A percentile compares a stretch with the other conserved stretches of the same genome.
phyloP scores from a whole-genome alignment of 1,139 yeast species.

The Diutina siamensis region DNA sequence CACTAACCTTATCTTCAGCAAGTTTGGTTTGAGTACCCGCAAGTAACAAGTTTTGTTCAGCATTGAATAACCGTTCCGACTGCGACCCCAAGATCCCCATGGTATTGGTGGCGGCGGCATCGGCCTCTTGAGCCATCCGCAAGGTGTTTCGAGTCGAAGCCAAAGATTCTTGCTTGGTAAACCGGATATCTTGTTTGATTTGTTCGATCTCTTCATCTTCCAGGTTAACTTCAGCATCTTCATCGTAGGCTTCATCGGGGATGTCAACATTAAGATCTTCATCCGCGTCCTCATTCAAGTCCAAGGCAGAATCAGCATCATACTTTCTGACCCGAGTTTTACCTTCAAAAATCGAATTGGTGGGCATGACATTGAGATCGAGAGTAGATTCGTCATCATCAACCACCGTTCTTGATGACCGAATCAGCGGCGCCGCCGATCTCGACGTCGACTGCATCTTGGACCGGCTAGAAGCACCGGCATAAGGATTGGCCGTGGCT shows the following conservation, averaged over 20 bases:
- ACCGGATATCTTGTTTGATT: conserved; percentile 73
- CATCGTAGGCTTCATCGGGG: conserved; percentile 27
- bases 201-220: conserved; percentile 88
- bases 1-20: conserved; percentile 77
- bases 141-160: conserved; percentile 80
- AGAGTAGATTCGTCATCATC: conserved; percentile 17
- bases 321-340: conserved; percentile 11
- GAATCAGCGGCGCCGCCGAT: not conserved
- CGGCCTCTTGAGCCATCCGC: conserved; percentile 85
- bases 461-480: not conserved
- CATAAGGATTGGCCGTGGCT: not conserved
- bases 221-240: conserved; percentile 35
- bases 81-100: conserved; percentile 90
- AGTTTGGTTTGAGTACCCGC: conserved; percentile 75
- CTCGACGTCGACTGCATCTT: not conserved
- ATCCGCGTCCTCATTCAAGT: conserved; percentile 23
- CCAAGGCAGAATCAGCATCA: conserved; percentile 18
- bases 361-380: conserved; percentile 31
- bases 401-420: not conserved
- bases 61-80: conserved; percentile 69
- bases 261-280: conserved; percentile 24
- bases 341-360: conserved; percentile 13
- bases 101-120: conserved; percentile 80
- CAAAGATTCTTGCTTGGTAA: conserved; percentile 79
- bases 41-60: conserved; percentile 65